Evolutionary conservation across 306 rosid genomes (phyloP).

Genomic region (Vigna radiata): DNA sequence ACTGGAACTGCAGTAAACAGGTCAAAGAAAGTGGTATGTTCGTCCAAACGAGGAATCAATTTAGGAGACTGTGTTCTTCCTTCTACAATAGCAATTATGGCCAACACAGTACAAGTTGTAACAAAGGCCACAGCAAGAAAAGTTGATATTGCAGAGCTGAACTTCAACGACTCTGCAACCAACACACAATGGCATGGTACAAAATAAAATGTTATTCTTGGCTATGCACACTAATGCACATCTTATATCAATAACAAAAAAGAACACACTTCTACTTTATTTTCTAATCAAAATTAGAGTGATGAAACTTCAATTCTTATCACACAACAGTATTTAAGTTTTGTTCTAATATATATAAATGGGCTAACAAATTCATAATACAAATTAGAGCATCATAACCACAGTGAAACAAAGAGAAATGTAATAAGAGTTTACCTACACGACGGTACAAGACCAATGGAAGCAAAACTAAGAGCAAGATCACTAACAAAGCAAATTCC

Average conservation of each 20-base stretch:
- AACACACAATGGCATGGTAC: background rate
- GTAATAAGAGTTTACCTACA: slow-evolving; percentile 64
- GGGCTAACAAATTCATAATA: background rate
- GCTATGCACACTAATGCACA: background rate
- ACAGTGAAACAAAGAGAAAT: slow-evolving; percentile 11
- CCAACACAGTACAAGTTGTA: slow-evolving; percentile 71
- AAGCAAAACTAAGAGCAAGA: slow-evolving; percentile 61
- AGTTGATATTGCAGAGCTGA: slow-evolving; percentile 79
- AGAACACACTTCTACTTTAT: background rate
- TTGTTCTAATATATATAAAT: no score
- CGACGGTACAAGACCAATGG: slow-evolving; percentile 77
- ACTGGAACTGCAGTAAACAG: slow-evolving; percentile 93
- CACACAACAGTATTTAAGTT: no score
- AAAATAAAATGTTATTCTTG: background rate
- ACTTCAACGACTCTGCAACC: slow-evolving; percentile 71
- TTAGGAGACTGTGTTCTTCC: slow-evolving; percentile 72
- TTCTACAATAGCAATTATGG: slow-evolving; percentile 63
- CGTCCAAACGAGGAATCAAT: slow-evolving; percentile 71
- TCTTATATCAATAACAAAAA: background rate
- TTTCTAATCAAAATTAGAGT: background rate
- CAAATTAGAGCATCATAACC: background rate
- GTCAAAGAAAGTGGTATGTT: slow-evolving; percentile 74
- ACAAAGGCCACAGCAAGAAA: slow-evolving; percentile 90
- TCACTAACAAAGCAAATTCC: slow-evolving; percentile 65
- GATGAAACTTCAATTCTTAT: background rate